Evolutionary conservation across 2,329 filamentous ascomycete genomes (phyloP), one percentile per base, ranked within the genome.

Genomic region (Ophiostoma tasmaniense): DNA sequence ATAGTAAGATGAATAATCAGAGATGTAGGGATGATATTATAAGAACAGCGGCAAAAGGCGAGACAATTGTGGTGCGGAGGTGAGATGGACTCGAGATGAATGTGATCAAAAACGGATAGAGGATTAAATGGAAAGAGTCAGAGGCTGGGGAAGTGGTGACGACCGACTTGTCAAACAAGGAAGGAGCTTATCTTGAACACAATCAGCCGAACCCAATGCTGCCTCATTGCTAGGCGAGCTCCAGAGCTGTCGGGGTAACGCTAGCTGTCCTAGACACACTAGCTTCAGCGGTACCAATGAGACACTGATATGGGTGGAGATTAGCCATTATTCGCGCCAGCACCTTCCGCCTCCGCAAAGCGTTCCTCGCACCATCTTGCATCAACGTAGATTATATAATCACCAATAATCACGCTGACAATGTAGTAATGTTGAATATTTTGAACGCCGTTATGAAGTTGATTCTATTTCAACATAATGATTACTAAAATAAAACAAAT

Each of bases 181-280:
- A 45, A 55, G 50, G 67, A 30, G 64, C 61, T 64, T 64, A 64
- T 64, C 61, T 64, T 14, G 25, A 13, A 64, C 30, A 64, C 33
- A 10, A 33, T n/a, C 59, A 62, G 59, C 59, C 59, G 59, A 64
- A 64, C 39, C n/a, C 28, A 37, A 64, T 37, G 61, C 61, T 64
- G 61, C 55, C 55, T 61, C 22, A 45, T 45, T n/a, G 50, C 50
- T 55, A 55, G 50, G 25, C 42, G 25, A 28, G 25, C 55, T 55
- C 10, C n/a, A 55, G 25, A 64, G 61, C 61, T 64, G 61, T 37
- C 61, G n/a, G 30, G 61, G 61, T 64, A 64, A 64, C 61, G 61
- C 61, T 61, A 61, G 55, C 13, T 55, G 28, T 30, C 59, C 7
- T 22, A 30, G 17, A n/a, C 30, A n/a, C 17, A 14, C 45, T 52